These are phyloP conservation scores for Aspergillus biplanus DNA, from an alignment of 495 filamentous ascomycete genomes.

Conservation along the genomic window DNA sequence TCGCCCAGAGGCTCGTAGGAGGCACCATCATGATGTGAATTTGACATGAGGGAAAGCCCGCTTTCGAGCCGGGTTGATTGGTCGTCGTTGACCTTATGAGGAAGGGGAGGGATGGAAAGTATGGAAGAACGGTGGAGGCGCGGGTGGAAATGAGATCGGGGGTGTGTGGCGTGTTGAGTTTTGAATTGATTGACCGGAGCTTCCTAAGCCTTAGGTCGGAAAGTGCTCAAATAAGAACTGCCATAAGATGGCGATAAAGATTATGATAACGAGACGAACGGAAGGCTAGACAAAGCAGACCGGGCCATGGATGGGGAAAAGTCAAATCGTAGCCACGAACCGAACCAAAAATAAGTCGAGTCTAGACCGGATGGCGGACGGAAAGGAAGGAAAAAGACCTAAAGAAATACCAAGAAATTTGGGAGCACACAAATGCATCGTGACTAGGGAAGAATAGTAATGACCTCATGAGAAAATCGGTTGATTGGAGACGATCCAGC, in stretches of 20 bases:
- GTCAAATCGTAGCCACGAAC: slow-evolving; percentile 2
- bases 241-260: slow-evolving; percentile 1
- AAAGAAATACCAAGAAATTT: not conserved
- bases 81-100: not conserved
- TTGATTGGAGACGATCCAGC: not conserved
- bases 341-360: slow-evolving; percentile 25
- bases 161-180: not conserved
- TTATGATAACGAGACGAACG: slow-evolving; percentile 1
- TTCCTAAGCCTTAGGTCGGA: no score
- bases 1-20: slow-evolving; percentile 14
- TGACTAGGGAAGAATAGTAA: not conserved
- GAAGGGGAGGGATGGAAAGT: not conserved
- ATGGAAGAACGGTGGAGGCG: not conserved
- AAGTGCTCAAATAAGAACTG: slow-evolving; percentile 1
- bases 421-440: not conserved
- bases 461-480: not conserved
- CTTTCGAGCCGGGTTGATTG: not conserved
- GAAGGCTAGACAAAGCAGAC: slow-evolving; percentile 4
- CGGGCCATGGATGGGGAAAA: slow-evolving; percentile 15
- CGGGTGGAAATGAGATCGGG: not conserved
- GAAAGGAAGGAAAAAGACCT: not conserved
- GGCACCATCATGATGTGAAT: slow-evolving; percentile 2
- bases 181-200: not conserved
- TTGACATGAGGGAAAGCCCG: slow-evolving; percentile 9
- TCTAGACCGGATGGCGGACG: slow-evolving; percentile 19